These are phyloP conservation scores for Usnea hakonensis DNA, from an alignment of 495 filamentous ascomycete species.

Conservation along the genomic window DNA sequence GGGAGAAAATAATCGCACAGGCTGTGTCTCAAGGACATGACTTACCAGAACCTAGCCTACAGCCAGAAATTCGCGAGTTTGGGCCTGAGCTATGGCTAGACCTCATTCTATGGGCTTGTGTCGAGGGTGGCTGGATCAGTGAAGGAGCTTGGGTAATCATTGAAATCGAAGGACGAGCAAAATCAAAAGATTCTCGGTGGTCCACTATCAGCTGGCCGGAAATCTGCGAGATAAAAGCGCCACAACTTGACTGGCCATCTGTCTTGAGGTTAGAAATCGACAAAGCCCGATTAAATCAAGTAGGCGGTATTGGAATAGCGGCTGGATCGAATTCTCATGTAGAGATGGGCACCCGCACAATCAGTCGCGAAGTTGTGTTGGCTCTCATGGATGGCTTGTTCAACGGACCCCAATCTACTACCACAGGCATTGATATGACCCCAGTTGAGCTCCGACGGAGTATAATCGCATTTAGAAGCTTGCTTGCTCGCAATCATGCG, in stretches of 20 bases:
- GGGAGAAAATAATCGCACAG: slow-evolving; percentile 35
- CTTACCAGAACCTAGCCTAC: slow-evolving; percentile 44
- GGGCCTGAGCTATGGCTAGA: slow-evolving; percentile 59
- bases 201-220: slow-evolving; percentile 22
- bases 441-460: slow-evolving; percentile 16
- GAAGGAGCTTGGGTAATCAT: slow-evolving; percentile 46
- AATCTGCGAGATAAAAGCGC: slow-evolving; percentile 16
- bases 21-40: slow-evolving; percentile 34
- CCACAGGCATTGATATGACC: background rate
- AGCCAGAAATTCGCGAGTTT: slow-evolving; percentile 44
- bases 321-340: slow-evolving; percentile 28
- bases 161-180: slow-evolving; percentile 31
- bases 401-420: slow-evolving; percentile 27
- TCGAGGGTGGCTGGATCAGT: slow-evolving; percentile 50
- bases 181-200: slow-evolving; percentile 29
- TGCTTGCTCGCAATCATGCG: slow-evolving; percentile 29
- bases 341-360: slow-evolving; percentile 41
- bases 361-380: slow-evolving; percentile 52
- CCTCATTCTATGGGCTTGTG: slow-evolving; percentile 58
- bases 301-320: slow-evolving; percentile 19
- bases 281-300: slow-evolving; percentile 16
- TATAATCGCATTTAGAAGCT: slow-evolving; percentile 27
- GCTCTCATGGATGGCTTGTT: slow-evolving; percentile 46
- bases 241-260: slow-evolving; percentile 21
- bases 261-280: slow-evolving; percentile 18